Conservation (phyloP, 2,329 filamentous ascomycete species). For the Ophiostoma himal-ulmi region DNA sequence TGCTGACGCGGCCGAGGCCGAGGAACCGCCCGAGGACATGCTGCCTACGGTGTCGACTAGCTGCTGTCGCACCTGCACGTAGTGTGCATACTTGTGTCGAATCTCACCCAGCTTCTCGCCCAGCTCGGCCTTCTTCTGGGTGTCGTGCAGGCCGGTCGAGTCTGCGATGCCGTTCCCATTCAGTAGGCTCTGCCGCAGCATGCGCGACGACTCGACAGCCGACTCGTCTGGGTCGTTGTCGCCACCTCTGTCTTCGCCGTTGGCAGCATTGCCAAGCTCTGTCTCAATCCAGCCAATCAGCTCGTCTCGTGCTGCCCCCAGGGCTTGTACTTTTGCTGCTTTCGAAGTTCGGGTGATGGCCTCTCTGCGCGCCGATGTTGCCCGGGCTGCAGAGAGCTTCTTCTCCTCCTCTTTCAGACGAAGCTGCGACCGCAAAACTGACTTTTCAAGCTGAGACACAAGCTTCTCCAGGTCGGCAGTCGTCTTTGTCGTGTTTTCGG, state of each 20-base stretch:
- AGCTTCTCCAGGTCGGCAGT: constrained; percentile 42
- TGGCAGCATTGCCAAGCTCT: constrained; percentile 49
- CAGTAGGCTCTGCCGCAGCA: constrained; percentile 25
- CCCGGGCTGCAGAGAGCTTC: constrained; percentile 45
- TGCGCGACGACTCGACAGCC: constrained; percentile 23
- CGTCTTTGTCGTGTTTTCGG: neutral
- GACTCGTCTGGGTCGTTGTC: constrained; percentile 21
- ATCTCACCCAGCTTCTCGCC: constrained; percentile 43
- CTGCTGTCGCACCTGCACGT: constrained; percentile 45
- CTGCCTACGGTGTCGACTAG: constrained; percentile 36
- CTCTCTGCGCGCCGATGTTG: constrained; percentile 31
- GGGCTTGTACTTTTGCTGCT: constrained; percentile 45
- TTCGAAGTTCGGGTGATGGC: neutral
- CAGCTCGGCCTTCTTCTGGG: constrained; percentile 29
- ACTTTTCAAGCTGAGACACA: constrained; percentile 51
- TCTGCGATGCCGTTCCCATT: constrained; percentile 8
- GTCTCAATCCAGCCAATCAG: constrained; percentile 61
- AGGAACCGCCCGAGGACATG: constrained; percentile 9
- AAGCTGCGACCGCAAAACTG: constrained; percentile 53
- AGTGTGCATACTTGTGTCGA: constrained; percentile 49
- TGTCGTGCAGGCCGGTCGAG: constrained; percentile 11
- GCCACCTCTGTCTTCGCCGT: constrained; percentile 18
- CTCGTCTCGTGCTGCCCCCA: constrained; percentile 52
- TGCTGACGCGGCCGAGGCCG: neutral
- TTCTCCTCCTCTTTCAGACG: constrained; percentile 52